Conservation (phyloP, 208 protist species). For the Blechomonas ayalai region DNA sequence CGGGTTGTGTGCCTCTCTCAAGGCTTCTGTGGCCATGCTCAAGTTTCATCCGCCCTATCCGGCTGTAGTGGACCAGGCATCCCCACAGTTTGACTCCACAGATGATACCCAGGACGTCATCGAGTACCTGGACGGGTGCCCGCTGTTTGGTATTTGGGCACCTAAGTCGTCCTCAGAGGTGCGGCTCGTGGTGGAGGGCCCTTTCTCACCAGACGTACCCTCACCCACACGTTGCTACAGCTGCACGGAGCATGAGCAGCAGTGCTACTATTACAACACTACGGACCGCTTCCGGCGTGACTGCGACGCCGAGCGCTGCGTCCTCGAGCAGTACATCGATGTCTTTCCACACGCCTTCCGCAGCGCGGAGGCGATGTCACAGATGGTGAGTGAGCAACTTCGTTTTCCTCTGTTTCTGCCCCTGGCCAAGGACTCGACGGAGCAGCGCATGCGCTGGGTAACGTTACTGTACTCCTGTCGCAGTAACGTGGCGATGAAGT, state of each 20-base stretch:
- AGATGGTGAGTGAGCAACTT: constrained; percentile 42
- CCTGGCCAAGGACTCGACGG: constrained; percentile 49
- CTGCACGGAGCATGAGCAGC: constrained; percentile 85
- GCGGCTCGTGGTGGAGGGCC: constrained; percentile 75
- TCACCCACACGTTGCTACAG: constrained; percentile 42
- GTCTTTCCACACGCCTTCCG: constrained; percentile 11
- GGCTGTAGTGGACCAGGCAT: constrained; percentile 18
- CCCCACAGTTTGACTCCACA: constrained; percentile 19
- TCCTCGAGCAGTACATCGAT: constrained; percentile 58
- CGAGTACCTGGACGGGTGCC: constrained; percentile 72
- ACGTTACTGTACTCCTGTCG: constrained; percentile 53
- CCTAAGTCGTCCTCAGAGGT: constrained; percentile 93
- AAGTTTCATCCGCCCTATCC: constrained; percentile 95
- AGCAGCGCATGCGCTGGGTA: constrained; percentile 60
- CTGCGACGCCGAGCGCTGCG: constrained; percentile 70
- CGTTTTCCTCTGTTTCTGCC: constrained; percentile 60
- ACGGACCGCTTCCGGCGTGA: constrained; percentile 75
- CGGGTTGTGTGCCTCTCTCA: constrained; percentile 83
- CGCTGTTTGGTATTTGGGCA: constrained; percentile 89
- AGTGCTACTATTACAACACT: constrained; percentile 94
- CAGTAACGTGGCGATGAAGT: constrained; percentile 12
- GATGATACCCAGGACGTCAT: constrained; percentile 63
- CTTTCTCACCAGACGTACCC: constrained; percentile 21
- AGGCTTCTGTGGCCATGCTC: constrained; percentile 77
- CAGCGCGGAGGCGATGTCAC: constrained; percentile 29